Evolutionary conservation across 257 asterid species (phyloP), one percentile per base, ranked within the genome.

Genomic region (Mitragyna speciosa): DNA sequence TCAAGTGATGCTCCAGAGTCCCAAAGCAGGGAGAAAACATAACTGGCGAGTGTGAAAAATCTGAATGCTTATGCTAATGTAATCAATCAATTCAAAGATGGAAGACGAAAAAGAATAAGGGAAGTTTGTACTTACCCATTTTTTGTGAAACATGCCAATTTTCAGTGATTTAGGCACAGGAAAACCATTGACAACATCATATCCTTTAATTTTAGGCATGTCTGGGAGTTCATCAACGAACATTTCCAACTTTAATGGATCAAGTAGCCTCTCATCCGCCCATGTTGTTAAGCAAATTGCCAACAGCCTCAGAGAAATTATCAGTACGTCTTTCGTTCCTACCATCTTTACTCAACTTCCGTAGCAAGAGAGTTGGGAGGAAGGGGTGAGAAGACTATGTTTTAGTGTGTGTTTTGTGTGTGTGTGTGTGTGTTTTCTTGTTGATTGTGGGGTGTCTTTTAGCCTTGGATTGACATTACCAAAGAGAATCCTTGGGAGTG

Each of bases 61-160:
- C 31, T 47, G 41, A 51, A 51, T 51, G 17, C 20, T 51, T 16
- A 51, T 51, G 12, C 66, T 24, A 63, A 4, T 2, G 5, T 6
- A 26, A 63, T 11, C 24, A 45, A 63, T 1, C n/a, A 77, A 6
- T 52, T 43, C 12, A 7, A 8, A 75, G 9, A 28, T 5, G 31
- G 56, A 19, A 74, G 28, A 52, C 0, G 36, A 0, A 9, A 26
- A 54, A 43, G 1, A 31, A 72, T 30, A 56, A 19, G n/a, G 19
- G 24, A 56, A 54, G 2, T 7, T 10, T 8, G 52, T 26, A 71
- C 81, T 73, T 82, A 94, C 98, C 98, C 97, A 94, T 82, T 90
- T 93, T 78, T 90, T 94, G 86, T 47, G 77, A 82, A 83, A 94
- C 98, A 94, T 94, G 85, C 94, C 95, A 56, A 94, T 89, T 12